A percentile compares a stretch with the other conserved stretches of the same genome.
These are phyloP conservation scores for Thielaviopsis euricoi DNA, from an alignment of 2,329 filamentous ascomycete species.

Conservation along the genomic window DNA sequence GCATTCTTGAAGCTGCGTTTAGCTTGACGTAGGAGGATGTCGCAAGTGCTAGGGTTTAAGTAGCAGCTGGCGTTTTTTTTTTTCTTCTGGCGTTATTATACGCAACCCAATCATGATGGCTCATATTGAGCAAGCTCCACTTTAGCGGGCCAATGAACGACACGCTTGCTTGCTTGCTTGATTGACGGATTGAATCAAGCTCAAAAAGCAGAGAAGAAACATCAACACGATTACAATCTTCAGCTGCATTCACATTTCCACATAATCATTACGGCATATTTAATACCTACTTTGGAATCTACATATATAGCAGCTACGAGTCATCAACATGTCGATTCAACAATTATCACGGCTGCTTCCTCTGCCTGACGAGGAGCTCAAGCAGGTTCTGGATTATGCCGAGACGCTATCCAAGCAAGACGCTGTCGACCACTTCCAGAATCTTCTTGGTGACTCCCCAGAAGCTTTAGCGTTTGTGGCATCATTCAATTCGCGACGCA, in stretches of 20 bases:
- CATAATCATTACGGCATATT: no score
- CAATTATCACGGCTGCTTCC: conserved; percentile 70
- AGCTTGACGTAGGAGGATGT: no score
- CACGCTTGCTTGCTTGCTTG: background rate
- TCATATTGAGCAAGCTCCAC: background rate
- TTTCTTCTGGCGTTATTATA: background rate
- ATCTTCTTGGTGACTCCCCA: conserved; percentile 73
- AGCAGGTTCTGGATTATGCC: conserved; percentile 72
- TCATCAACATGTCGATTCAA: conserved; percentile 37
- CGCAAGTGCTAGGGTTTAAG: background rate
- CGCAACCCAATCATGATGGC: conserved; percentile 3
- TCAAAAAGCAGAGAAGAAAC: background rate
- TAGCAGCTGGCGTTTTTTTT: background rate
- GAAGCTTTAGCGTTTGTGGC: conserved; percentile 62
- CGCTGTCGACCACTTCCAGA: conserved; percentile 70
- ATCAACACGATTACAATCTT: no score
- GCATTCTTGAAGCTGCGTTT: background rate
- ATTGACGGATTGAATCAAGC: background rate
- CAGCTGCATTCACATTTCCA: no score
- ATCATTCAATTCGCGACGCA: conserved; percentile 56
- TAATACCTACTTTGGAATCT: no score
- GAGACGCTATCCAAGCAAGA: conserved; percentile 58
- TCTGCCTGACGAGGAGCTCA: conserved; percentile 67
- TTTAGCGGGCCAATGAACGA: background rate
- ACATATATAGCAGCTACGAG: no score